Evolutionary conservation across 306 rosid genomes (phyloP), one percentile per base, ranked within the genome.

Genomic region (Morella rubra): DNA sequence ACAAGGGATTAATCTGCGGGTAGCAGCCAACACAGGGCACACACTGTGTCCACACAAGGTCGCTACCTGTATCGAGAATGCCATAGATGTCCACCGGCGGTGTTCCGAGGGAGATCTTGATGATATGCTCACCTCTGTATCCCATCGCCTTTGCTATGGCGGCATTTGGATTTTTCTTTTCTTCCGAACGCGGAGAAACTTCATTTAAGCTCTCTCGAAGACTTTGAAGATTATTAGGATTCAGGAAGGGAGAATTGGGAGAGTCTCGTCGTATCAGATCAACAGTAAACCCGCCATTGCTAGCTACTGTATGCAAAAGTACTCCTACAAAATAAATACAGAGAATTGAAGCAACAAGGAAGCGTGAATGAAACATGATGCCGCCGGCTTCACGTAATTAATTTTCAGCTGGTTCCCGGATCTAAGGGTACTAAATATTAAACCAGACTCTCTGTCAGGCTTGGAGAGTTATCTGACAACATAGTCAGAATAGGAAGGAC

Each of bases 21-120:
- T 82, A 90, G 46, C 92, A 90, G 55, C 62, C 27, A 0, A 41
- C 0, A 27, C 91, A 90, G 3, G 94, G 92, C 8, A 50, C 3
- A 24, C 95, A 90, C 20, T 90, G 91, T 60, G 85, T 73, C 95
- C 95, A 90, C 6, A 90, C 51, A 2, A 84, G 87, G 73, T 86
- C 89, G 61, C 92, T 87, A 7, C 95, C 92, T 8, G 95, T 90
- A 77, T 90, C 95, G 2, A 81, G 72, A 72, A 84, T 79, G 60
- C 87, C 89, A 64, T 86, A 87, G 8, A 88, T 72, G 71, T 83
- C 88, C n/a, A 77, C 71, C 0, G 90, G 90, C 14, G 95, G 95
- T 5, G 84, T 79, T 76, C 95, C 89, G 47, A 88, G 7, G 4
- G 95, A 53, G 66, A 87, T 73, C 72, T 86, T 86, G 81, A 88